Conservation (phyloP, 768 basidiomycete species). For the Dioszegia hungarica region DNA sequence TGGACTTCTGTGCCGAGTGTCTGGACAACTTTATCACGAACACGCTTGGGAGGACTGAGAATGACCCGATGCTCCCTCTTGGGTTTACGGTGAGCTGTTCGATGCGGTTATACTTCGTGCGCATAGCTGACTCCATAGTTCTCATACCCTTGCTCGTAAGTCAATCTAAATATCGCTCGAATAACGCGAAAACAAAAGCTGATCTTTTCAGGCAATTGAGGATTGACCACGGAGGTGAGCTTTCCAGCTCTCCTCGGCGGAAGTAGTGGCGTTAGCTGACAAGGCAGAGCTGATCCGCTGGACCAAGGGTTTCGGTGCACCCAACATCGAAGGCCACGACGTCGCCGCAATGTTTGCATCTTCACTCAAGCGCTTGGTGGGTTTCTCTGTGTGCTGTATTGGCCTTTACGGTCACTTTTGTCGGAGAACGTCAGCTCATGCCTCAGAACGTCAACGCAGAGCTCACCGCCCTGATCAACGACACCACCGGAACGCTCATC, state of each 20-base stretch:
- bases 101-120: neutral
- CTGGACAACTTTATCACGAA: conserved; percentile 80
- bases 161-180: no score
- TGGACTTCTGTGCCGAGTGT: conserved; percentile 96
- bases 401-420: neutral
- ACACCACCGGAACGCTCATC: conserved; percentile 95
- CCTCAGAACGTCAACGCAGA: conserved; percentile 72
- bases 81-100: conserved; percentile 77
- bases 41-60: conserved; percentile 53
- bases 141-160: conserved; percentile 90
- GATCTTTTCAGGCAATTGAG: conserved; percentile 65
- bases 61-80: conserved; percentile 62
- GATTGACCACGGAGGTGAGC: conserved; percentile 74
- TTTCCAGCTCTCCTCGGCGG: neutral
- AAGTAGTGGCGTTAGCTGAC: conserved; percentile 8
- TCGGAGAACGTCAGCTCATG: neutral
- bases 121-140: conserved; percentile 54
- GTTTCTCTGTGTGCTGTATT: conserved; percentile 41
- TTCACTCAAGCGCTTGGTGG: conserved; percentile 69
- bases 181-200: conserved; percentile 4
- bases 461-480: conserved; percentile 86
- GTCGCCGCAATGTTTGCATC: conserved; percentile 88
- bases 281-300: conserved; percentile 73
- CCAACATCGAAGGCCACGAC: conserved; percentile 85
- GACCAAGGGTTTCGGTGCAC: conserved; percentile 97